Conservation (phyloP, 2,329 filamentous ascomycete species). For the Fusarium nematophilum region DNA sequence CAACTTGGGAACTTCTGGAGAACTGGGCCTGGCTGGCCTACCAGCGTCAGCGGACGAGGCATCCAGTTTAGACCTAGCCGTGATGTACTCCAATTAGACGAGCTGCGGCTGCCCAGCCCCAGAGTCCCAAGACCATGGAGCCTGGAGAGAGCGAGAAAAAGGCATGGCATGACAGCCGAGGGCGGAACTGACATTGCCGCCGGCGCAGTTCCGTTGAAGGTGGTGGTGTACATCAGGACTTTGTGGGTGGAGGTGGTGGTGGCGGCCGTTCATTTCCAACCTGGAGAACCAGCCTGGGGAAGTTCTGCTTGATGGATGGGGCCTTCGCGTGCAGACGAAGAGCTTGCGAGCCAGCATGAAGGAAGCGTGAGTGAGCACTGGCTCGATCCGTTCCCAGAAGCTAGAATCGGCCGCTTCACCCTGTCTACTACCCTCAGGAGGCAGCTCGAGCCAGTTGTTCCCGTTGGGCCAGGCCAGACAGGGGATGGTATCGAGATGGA, state of each 20-base stretch:
- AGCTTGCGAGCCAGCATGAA: neutral
- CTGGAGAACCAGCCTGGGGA: slow-evolving; percentile 22
- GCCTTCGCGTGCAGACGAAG: neutral
- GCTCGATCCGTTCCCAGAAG: slow-evolving; percentile 1
- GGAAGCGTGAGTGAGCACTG: neutral
- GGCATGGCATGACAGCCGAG: slow-evolving; percentile 29
- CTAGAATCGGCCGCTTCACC: slow-evolving; percentile 3
- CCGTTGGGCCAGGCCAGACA: slow-evolving; percentile 23
- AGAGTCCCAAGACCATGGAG: slow-evolving; percentile 11
- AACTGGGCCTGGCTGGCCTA: slow-evolving; percentile 32
- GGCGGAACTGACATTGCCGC: slow-evolving; percentile 22
- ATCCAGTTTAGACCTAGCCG: slow-evolving; percentile 25
- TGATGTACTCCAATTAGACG: slow-evolving; percentile 23
- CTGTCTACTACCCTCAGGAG: slow-evolving; percentile 21
- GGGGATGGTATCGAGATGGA: slow-evolving; percentile 28
- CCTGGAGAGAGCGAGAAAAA: slow-evolving; percentile 6
- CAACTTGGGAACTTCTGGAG: slow-evolving; percentile 41
- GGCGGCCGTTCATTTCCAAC: slow-evolving; percentile 19
- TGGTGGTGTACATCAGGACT: slow-evolving; percentile 23
- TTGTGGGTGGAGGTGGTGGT: slow-evolving; percentile 15
- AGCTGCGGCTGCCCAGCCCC: slow-evolving; percentile 22
- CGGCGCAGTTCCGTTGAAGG: slow-evolving; percentile 20
- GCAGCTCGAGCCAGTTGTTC: slow-evolving; percentile 32
- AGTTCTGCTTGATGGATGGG: no score
- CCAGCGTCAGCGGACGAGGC: slow-evolving; percentile 20